Conservation (phyloP, 345 rosid species). For the Salix caprea region DNA sequence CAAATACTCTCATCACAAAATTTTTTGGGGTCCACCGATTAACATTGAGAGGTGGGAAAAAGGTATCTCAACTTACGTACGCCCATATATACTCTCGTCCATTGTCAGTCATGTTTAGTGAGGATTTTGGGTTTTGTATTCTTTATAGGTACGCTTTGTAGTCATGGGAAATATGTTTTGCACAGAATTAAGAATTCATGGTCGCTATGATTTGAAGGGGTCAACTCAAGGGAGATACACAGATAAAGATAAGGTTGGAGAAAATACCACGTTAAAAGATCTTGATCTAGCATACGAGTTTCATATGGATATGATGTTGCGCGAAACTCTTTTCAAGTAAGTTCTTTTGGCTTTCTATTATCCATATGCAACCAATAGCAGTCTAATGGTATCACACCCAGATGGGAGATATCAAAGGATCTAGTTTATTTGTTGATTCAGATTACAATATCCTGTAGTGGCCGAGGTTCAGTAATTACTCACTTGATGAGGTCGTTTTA, state of each 20-base stretch:
- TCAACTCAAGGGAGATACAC: conserved; percentile 81
- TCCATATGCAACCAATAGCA: background rate
- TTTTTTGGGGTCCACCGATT: conserved; percentile 88
- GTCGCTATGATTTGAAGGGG: conserved; percentile 89
- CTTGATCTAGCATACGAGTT: conserved; percentile 73
- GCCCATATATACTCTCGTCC: conserved; percentile 7
- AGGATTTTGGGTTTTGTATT: conserved; percentile 12
- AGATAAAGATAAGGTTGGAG: conserved; percentile 54
- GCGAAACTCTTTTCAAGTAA: conserved; percentile 77
- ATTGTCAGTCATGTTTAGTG: conserved; percentile 10
- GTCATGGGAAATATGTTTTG: conserved; percentile 99
- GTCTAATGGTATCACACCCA: too few relatives aligned
- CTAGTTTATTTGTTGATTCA: too few relatives aligned
- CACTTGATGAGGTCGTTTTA: too few relatives aligned
- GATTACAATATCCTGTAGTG: too few relatives aligned
- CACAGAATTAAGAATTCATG: conserved; percentile 88
- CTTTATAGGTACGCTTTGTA: conserved; percentile 82
- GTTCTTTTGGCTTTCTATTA: conserved; percentile 13
- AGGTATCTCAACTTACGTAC: conserved; percentile 41
- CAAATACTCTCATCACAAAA: conserved; percentile 92
- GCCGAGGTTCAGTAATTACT: too few relatives aligned
- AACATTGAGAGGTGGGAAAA: conserved; percentile 61
- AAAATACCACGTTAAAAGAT: conserved; percentile 81
- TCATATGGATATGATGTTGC: conserved; percentile 81
- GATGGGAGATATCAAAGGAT: too few relatives aligned